Conservation (phyloP, 106 monocot genomes). For the Narthecium ossifragum region DNA sequence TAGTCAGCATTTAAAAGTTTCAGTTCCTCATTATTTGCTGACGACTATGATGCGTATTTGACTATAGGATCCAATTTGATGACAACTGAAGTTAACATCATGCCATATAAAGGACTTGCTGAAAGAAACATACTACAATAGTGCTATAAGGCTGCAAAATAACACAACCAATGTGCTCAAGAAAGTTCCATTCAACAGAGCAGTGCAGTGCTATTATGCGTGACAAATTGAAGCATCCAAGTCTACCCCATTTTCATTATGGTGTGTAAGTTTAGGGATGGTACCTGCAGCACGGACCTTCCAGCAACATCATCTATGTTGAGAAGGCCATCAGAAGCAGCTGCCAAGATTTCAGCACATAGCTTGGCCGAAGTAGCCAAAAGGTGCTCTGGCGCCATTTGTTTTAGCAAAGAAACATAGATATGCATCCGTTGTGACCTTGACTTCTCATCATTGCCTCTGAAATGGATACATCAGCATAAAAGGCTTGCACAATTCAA, state of each 20-base stretch:
- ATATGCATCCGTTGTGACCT: slow-evolving; percentile 85
- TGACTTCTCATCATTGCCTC: slow-evolving; percentile 72
- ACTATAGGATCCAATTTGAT: too few species aligned
- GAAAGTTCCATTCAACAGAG: too few species aligned
- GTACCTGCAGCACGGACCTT: slow-evolving; percentile 79
- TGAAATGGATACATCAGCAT: slow-evolving; percentile 19
- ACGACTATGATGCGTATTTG: too few species aligned
- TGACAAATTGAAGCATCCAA: not conserved
- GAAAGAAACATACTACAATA: too few species aligned
- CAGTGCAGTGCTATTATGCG: not conserved
- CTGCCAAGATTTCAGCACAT: slow-evolving; percentile 92
- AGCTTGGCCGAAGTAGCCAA: slow-evolving; percentile 96
- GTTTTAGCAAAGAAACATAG: slow-evolving; percentile 84
- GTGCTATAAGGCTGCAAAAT: too few species aligned
- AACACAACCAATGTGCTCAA: too few species aligned
- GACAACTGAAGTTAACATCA: too few species aligned
- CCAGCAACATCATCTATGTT: slow-evolving; percentile 71
- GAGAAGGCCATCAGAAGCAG: slow-evolving; percentile 90
- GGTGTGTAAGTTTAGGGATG: too few species aligned
- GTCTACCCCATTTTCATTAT: too few species aligned
- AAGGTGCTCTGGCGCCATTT: slow-evolving; percentile 99
- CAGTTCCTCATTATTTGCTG: too few species aligned
- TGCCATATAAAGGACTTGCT: too few species aligned
- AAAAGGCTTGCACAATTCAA: not conserved
- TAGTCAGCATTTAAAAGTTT: not conserved